Base-by-base conservation (phyloP, 1,284 basidiomycete species). In the Boletellus sp. region DNA sequence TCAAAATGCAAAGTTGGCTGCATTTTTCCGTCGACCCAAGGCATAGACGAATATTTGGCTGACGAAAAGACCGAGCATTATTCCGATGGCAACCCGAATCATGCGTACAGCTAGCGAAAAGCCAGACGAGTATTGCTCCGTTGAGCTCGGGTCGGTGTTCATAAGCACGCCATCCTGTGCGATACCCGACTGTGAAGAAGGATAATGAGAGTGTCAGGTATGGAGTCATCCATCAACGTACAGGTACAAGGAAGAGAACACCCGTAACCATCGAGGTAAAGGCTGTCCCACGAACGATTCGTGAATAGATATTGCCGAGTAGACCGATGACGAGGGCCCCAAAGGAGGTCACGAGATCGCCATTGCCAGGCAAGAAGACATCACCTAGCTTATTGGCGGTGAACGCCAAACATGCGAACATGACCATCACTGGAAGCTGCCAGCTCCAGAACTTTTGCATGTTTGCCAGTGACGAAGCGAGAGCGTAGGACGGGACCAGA, bases 241-340 rank as follows among this genome's bases (percentile, higher is more conserved):
- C 85, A 43, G 88, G 88, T 10, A 92, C 88, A 25, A 92, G 72
- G 66, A 91, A 91, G 43, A 91, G 69, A 14, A 93, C 86, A 21
- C 89, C 87, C 3, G 88, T 87, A n/a, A 91, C 87, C 85, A 90
- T 92, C 13, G 87, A 82, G 0, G 90, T 91, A 64, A 93, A 94
- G 3, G 91, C 88, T 4, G 84, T 86, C 40, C 88, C 91, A 22
- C 82, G 78, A 55, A 85, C 77, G 26, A 89, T 64, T 35, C 88
- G 77, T 36, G 89, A 90, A 61, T 91, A 93, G 13, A 82, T 62
- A 59, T 92, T 92, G 36, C 90, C 90, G 33, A 91, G 74, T 13
- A 86, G 67, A 46, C 90, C 90, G 53, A 92, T 84, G 43, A 87
- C 79, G 59, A 91, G 80, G 16, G 90, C 87, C n/a, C 88, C 89